Evolutionary conservation across 495 filamentous ascomycete genomes (phyloP), one percentile per base, ranked within the genome.

Genomic region (Xylaria flabelliformis): DNA sequence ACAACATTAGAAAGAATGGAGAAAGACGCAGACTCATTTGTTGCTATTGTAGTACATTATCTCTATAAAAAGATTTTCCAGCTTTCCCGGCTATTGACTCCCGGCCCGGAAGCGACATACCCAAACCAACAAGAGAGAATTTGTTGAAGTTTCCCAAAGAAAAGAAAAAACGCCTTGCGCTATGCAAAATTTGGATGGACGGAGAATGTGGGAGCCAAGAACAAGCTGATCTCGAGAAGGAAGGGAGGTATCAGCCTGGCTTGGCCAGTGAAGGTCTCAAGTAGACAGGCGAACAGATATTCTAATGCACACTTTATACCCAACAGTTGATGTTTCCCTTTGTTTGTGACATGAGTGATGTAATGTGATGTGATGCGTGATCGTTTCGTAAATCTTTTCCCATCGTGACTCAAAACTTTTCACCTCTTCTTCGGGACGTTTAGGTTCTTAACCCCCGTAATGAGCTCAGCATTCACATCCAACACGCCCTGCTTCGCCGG

Each of bases 361-460:
- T 34, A 7, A 13, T 67, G 41, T 39, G 32, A 56, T 41, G 17
- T 29, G n/a, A 15, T 13, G 12, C 17, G 44, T 46, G 46, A 41
- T 42, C 29, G 19, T 2, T 13, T 64, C 21, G n/a, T n/a, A n/a
- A n/a, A n/a, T n/a, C n/a, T n/a, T n/a, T n/a, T n/a, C n/a, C n/a
- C n/a, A n/a, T n/a, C n/a, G n/a, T 67, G 50, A 59, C 42, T 62
- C 51, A 0, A 56, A 4, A 0, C 26, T n/a, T n/a, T 72, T 51
- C 76, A 74, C 32, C 68, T 66, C 24, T 78, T 77, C 62, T 81
- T 79, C 46, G 81, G 81, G 26, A 84, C 53, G 21, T 71, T 77
- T 48, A 86, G 62, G 58, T 84, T 79, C 67, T 83, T 82, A 69
- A 88, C 63, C 0, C 86, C 86, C 0, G 85, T 87, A 39, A 88